phyloP scores from a whole-genome alignment of 768 basidiomycete species.

The Clitopilus hobsonii region DNA sequence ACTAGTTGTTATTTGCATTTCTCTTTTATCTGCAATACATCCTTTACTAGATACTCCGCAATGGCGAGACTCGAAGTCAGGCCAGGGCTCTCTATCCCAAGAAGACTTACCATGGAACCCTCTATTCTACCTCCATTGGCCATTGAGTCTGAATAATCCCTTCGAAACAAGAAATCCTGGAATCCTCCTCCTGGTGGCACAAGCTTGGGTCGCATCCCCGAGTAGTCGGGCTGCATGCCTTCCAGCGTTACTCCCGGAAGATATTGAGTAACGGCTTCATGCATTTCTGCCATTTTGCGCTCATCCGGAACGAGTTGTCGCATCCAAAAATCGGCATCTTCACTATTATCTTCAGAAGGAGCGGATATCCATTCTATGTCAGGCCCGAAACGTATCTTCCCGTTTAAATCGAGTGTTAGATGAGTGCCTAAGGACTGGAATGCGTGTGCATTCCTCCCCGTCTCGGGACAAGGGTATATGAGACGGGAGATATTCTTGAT shows the following conservation, averaged over 20 bases:
- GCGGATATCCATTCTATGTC: slow-evolving; percentile 85
- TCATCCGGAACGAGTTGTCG: slow-evolving; percentile 60
- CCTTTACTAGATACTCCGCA: slow-evolving; percentile 75
- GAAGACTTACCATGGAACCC: slow-evolving; percentile 69
- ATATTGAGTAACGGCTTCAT: slow-evolving; percentile 67
- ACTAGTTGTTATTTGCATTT: slow-evolving; percentile 5
- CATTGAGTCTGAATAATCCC: slow-evolving; percentile 45
- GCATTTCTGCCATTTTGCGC: slow-evolving; percentile 58
- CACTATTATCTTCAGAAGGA: slow-evolving; percentile 33
- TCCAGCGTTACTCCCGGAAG: slow-evolving; percentile 57
- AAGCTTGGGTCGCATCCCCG: slow-evolving; percentile 86
- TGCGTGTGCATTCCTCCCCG: slow-evolving; percentile 48
- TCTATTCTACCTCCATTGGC: slow-evolving; percentile 15
- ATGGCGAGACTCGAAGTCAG: slow-evolving; percentile 85
- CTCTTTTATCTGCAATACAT: slow-evolving; percentile 33
- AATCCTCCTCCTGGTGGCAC: slow-evolving; percentile 69
- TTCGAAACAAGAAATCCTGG: slow-evolving; percentile 77
- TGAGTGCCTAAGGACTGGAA: slow-evolving; percentile 92
- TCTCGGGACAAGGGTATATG: slow-evolving; percentile 88
- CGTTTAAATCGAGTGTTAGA: slow-evolving; percentile 80
- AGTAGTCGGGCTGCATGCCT: slow-evolving; percentile 76
- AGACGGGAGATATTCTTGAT: slow-evolving; percentile 63
- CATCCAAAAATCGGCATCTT: slow-evolving; percentile 74
- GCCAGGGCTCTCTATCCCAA: slow-evolving; percentile 93
- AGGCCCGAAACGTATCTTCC: slow-evolving; percentile 87